A percentile compares a stretch with the other conserved stretches of the same genome.
Evolutionary conservation across 2,329 filamentous ascomycete genomes (phyloP).

Genomic region (Herpotrichia juniperi): DNA sequence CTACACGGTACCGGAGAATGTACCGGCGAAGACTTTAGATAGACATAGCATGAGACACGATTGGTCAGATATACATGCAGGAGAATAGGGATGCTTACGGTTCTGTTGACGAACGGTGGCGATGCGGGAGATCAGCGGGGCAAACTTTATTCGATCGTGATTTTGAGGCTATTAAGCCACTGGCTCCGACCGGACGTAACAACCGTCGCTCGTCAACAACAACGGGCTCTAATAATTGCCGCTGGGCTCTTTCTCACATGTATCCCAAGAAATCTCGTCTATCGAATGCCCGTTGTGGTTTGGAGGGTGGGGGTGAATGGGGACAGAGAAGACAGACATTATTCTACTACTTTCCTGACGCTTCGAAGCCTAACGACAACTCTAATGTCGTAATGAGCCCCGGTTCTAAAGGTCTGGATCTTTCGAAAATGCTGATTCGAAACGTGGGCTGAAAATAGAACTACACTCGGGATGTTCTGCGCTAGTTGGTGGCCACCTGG

Average conservation of each 20-base stretch:
- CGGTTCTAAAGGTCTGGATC: neutral
- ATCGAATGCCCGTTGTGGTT: neutral
- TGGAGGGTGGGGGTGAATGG: neutral
- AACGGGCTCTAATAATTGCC: neutral
- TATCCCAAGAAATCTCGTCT: neutral
- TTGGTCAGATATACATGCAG: neutral
- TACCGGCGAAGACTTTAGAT: neutral
- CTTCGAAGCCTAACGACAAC: too few relatives aligned
- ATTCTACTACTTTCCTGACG: too few relatives aligned
- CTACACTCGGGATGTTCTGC: neutral
- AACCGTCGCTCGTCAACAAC: neutral
- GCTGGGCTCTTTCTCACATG: neutral
- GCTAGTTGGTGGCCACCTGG: neutral
- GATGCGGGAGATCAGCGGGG: neutral
- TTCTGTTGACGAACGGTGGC: neutral
- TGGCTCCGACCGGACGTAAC: neutral
- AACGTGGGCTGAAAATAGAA: neutral
- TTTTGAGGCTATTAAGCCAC: neutral
- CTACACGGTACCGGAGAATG: neutral
- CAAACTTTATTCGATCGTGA: conserved; percentile 1
- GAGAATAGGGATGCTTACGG: neutral
- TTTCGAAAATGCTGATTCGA: neutral
- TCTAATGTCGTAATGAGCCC: neutral
- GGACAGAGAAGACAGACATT: too few relatives aligned
- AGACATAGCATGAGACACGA: neutral